phyloP scores from a whole-genome alignment of 2,329 filamentous ascomycete species.

The Diatrype stigma region DNA sequence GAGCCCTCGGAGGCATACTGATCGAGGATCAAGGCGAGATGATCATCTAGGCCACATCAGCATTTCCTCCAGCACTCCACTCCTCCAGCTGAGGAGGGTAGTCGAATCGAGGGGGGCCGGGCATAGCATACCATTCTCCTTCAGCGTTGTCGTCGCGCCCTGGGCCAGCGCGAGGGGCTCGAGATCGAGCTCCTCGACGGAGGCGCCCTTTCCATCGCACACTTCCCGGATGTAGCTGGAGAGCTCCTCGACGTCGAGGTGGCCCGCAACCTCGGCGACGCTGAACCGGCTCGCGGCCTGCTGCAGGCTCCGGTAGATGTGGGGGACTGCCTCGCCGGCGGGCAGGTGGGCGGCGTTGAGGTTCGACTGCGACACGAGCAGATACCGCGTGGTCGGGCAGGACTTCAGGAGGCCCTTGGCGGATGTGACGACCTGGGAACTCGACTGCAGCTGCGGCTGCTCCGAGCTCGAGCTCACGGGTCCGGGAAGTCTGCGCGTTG shows the following conservation, averaged over 20 bases:
- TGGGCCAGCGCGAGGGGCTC: constrained; percentile 32
- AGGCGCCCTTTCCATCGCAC: constrained; percentile 39
- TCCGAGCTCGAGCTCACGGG: constrained; percentile 28
- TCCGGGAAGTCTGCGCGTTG: constrained; percentile 16
- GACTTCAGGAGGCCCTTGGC: constrained; percentile 51
- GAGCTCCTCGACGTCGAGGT: constrained; percentile 38
- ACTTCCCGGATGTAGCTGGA: constrained; percentile 39
- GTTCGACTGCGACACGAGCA: constrained; percentile 74
- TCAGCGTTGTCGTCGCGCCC: constrained; percentile 45
- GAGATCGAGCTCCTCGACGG: constrained; percentile 38
- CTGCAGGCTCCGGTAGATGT: constrained; percentile 41
- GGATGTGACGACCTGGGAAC: constrained; percentile 37
- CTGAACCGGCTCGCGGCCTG: constrained; percentile 37
- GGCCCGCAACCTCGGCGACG: constrained; percentile 57
- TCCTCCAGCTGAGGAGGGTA: no score
- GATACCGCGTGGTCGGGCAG: constrained; percentile 73
- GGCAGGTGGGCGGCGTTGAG: constrained; percentile 66
- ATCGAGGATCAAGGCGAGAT: constrained; percentile 47
- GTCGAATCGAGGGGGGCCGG: constrained; percentile 9
- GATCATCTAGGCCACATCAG: constrained; percentile 36
- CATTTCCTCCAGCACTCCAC: no score
- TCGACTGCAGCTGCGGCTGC: constrained; percentile 45
- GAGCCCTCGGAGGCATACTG: constrained; percentile 35
- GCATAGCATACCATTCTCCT: constrained; percentile 41
- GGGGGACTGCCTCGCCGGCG: constrained; percentile 41